Conservation (phyloP, 129 eudicot genomes). For the Scalesia atractyloides region DNA sequence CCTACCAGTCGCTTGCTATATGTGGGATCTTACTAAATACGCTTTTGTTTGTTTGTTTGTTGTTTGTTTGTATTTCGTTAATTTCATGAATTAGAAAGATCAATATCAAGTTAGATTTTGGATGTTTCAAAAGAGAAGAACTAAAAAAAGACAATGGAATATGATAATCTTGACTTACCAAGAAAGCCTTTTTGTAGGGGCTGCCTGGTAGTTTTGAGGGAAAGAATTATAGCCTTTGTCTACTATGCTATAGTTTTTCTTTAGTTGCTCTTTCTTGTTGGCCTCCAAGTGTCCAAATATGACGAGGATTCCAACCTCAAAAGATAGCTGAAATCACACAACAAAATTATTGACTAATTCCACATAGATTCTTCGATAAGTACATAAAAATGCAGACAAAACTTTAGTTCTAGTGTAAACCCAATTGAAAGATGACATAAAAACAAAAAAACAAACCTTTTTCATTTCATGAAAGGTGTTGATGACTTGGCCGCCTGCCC, state of each 20-base stretch:
- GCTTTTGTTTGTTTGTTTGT: too few relatives aligned
- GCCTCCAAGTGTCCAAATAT: constrained; percentile 57
- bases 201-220: constrained; percentile 61
- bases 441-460: constrained; percentile 40
- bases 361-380: neutral
- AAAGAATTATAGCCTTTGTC: constrained; percentile 62
- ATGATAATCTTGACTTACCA: constrained; percentile 36
- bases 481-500: constrained; percentile 40
- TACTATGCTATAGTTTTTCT: constrained; percentile 51
- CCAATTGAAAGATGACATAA: constrained; percentile 18
- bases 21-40: too few relatives aligned
- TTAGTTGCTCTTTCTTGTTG: constrained; percentile 44
- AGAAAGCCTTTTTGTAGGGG: constrained; percentile 49
- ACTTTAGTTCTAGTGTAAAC: constrained; percentile 21
- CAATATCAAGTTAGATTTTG: neutral
- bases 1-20: too few relatives aligned
- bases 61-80: neutral
- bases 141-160: neutral
- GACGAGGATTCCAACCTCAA: constrained; percentile 62
- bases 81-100: neutral
- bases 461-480: constrained; percentile 61
- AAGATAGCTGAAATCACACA: constrained; percentile 42
- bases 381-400: constrained; percentile 20
- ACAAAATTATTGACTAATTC: constrained; percentile 3
- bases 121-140: neutral